Conservation (phyloP, 2,329 filamentous ascomycete species). For the Penicillium sp. region DNA sequence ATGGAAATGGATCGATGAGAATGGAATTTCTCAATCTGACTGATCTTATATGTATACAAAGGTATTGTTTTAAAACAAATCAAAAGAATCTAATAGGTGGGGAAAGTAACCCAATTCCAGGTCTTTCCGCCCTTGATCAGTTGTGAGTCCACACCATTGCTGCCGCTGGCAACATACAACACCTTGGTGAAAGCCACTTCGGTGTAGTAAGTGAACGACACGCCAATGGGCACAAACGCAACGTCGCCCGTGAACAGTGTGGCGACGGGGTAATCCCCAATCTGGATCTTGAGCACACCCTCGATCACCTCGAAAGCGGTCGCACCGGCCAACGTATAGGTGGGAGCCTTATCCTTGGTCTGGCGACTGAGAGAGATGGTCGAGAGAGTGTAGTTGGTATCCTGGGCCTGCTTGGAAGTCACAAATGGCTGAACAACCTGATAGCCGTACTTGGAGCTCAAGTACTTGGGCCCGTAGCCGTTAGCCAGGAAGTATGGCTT, state of each 20-base stretch:
- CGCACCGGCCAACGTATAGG: conserved; percentile 31
- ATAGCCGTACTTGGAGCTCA: conserved; percentile 43
- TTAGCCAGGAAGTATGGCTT: conserved; percentile 50
- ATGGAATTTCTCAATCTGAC: neutral
- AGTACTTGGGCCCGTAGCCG: conserved; percentile 49
- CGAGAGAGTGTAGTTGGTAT: conserved; percentile 46
- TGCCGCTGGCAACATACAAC: conserved; percentile 23
- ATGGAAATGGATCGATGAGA: neutral
- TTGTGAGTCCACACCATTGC: conserved; percentile 20
- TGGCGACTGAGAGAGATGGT: conserved; percentile 44
- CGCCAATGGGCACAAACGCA: conserved; percentile 40
- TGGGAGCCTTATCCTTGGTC: conserved; percentile 21
- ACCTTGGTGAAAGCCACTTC: conserved; percentile 27
- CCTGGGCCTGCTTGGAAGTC: conserved; percentile 39
- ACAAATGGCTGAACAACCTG: conserved; percentile 49
- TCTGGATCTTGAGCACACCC: conserved; percentile 36
- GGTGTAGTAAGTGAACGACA: conserved; percentile 37
- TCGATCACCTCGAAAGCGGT: conserved; percentile 44
- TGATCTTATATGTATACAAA: neutral
- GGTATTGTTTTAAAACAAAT: no score
- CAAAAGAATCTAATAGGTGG: conserved; percentile 9
- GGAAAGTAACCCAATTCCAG: conserved; percentile 24
- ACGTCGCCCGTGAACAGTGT: conserved; percentile 40
- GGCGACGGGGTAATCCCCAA: conserved; percentile 31
- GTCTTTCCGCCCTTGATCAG: conserved; percentile 17